Base-by-base conservation (phyloP, 352 stramenopile genomes). In the Phytophthora pluvialis region DNA sequence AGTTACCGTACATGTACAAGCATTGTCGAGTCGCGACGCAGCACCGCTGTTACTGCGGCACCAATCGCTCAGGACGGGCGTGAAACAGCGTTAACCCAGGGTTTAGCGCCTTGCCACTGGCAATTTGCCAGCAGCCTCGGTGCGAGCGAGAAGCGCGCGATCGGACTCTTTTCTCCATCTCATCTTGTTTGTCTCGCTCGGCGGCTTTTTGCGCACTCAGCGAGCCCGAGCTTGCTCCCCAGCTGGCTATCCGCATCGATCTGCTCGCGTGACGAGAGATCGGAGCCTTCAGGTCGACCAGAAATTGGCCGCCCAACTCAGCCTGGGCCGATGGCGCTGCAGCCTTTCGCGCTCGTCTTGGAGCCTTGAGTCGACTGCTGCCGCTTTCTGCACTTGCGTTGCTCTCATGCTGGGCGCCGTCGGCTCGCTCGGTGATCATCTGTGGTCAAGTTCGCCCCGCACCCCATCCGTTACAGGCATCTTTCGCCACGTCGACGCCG, bases 401-500 rank as follows among this genome's bases (percentile, higher is more conserved):
- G 21, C 21, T 21, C 21, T 21, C 21, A 57, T 28, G n/a, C 18
- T 49, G 42, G 38, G 32, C 18, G 56, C 36, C n/a, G 6, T 46
- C 53, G 29, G 44, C 31, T 44, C 45, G 26, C 5, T 60, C 28
- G 38, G 29, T 36, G 28, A 39, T 51, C 38, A 65, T 46, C 40
- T 46, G 48, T 46, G 21, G 8, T 10, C 26, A 35, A 36, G 39
- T 28, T 48, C 11, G 25, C 39, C 29, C 49, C n/a, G 12, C 21
- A 39, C 36, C 39, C 58, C 52, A 65, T 66, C 59, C 46, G 42
- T 48, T 65, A 55, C 65, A 45, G 15, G 29, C 44, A 59, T 63
- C 53, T 61, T 70, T 70, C 66, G 66, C 66, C 50, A 74, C 54
- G 53, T 73, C 66, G 60, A 70, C 43, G 38, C 36, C 49, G 52